Percentiles rank a stretch among this genome's conserved stretches.
These are phyloP conservation scores for Stromatinia cepivora DNA, from an alignment of 2,329 filamentous ascomycete genomes.

Conservation along the genomic window DNA sequence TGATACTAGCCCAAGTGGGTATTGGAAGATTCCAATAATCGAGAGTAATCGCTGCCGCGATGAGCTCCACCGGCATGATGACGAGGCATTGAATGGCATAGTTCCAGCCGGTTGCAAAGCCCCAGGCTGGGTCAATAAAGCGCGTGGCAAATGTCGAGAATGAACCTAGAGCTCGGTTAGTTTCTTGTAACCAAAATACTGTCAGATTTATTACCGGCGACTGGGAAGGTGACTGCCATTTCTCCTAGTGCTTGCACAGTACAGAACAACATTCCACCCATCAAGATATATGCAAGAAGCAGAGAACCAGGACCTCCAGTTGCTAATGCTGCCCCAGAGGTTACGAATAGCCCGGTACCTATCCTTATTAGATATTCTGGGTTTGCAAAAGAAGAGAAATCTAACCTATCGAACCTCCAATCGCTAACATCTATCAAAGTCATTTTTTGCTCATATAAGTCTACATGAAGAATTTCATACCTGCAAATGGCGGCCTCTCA, in stretches of 20 bases:
- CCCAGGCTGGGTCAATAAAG: slow-evolving; percentile 94
- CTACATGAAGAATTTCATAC: background rate
- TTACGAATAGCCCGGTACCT: slow-evolving; percentile 85
- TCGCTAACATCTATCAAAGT: slow-evolving; percentile 83
- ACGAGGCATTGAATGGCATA: slow-evolving; percentile 88
- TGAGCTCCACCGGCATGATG: slow-evolving; percentile 80
- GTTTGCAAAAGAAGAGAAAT: slow-evolving; percentile 36
- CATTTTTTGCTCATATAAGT: background rate
- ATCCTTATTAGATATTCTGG: slow-evolving; percentile 7
- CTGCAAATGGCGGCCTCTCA: slow-evolving; percentile 76
- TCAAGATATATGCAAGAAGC: slow-evolving; percentile 73
- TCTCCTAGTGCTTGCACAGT: slow-evolving; percentile 91
- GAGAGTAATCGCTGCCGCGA: slow-evolving; percentile 81
- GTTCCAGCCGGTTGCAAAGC: slow-evolving; percentile 94
- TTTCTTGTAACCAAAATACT: background rate
- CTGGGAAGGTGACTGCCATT: slow-evolving; percentile 85
- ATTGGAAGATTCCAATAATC: slow-evolving; percentile 75
- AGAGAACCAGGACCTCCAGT: slow-evolving; percentile 76
- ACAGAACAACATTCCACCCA: slow-evolving; percentile 85
- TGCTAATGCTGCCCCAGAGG: slow-evolving; percentile 70
- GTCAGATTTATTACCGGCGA: slow-evolving; percentile 61
- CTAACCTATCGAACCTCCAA: slow-evolving; percentile 82
- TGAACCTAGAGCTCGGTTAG: slow-evolving; percentile 47
- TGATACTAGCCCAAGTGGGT: slow-evolving; percentile 79
- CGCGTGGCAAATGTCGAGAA: slow-evolving; percentile 90